Evolutionary conservation across 805 yeast species (phyloP), one percentile per base, ranked within the genome.

Genomic region (Sungouiella thailandica): DNA sequence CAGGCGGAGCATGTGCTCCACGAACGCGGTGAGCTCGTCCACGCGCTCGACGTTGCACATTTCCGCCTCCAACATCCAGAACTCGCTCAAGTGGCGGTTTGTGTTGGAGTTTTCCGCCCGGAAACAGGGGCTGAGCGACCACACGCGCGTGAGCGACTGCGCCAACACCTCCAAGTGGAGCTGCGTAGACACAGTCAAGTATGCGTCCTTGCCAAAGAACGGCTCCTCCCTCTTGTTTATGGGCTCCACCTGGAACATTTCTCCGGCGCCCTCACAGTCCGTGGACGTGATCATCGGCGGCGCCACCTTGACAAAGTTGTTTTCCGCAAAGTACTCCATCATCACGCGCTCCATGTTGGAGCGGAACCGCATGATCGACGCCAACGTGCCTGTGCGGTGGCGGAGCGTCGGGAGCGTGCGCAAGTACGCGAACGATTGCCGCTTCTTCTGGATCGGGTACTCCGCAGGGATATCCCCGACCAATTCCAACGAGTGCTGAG

Each of bases 231-330:
- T 43, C 41, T 14, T 58, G 44, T 4, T 50, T 53, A 29, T 8
- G 2, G 72, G 59, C 28, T 65, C 69, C 8, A 89, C 60, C 29
- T 60, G 62, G 45, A 93, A 93, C 41, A 84, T 74, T 53, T 93
- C 97, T 4, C 97, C 97, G 3, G 95, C 97, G 12, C 98, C 97
- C 61, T 93, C 99, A 54, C 97, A 90, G 55, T 93, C 98, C 1
- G 94, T 77, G 8, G 85, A 68, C 0, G 98, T 93, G 15, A 90
- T 61, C 9, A 90, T 48, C 6, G 99, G 98, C 3, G 97, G 95
- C 17, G 79, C 68, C 0, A 85, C 87, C 60, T 86, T 89, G 10
- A 69, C 59, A 44, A 85, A 87, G 10, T 72, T 72, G 13, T 70
- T 47, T 0, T 50, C 35, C 13, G 65, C 60, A 54, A 86, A 85